A percentile compares a stretch with the other conserved stretches of the same genome.
Evolutionary conservation across 768 basidiomycete genomes (phyloP).

Genomic region (Clavaria fumosa): DNA sequence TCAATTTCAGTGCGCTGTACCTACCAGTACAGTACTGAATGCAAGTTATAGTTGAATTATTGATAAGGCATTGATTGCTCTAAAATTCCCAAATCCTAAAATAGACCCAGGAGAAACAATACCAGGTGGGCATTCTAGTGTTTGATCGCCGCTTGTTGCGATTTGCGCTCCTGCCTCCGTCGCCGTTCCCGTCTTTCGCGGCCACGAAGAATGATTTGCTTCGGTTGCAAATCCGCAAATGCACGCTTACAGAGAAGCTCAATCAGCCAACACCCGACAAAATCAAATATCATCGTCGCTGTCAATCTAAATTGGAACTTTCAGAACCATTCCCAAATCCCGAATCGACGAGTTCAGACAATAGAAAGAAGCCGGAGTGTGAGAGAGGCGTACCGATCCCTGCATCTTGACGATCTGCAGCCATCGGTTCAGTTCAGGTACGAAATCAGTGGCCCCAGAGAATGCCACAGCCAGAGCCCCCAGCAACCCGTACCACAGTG

Average conservation of each 20-base stretch:
- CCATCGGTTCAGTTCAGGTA: constrained; percentile 94
- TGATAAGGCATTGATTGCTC: too few relatives aligned
- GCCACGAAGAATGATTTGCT: constrained; percentile 69
- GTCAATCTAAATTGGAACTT: constrained; percentile 89
- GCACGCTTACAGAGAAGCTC: constrained; percentile 72
- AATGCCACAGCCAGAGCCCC: constrained; percentile 86
- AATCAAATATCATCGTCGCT: constrained; percentile 72
- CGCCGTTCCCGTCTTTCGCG: constrained; percentile 62
- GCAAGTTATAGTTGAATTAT: too few relatives aligned
- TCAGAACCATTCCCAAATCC: too few relatives aligned
- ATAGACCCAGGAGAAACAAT: constrained; percentile 1
- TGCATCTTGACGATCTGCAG: constrained; percentile 93
- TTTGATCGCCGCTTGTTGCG: constrained; percentile 2
- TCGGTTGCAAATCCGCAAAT: constrained; percentile 82
- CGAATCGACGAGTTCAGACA: not conserved
- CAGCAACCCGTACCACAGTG: constrained; percentile 85
- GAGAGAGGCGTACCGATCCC: constrained; percentile 34
- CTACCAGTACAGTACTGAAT: too few relatives aligned
- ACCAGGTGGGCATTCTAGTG: not conserved
- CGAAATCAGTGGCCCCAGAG: constrained; percentile 83
- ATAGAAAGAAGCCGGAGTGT: constrained; percentile 1
- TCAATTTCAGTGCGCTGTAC: too few relatives aligned
- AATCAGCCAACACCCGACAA: constrained; percentile 73
- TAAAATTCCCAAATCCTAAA: too few relatives aligned
- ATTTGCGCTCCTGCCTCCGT: constrained; percentile 26